A percentile compares a stretch with the other conserved stretches of the same genome.
Evolutionary conservation across 352 stramenopile species (phyloP).

Genomic region (Phytopythium chamaehyphon): DNA sequence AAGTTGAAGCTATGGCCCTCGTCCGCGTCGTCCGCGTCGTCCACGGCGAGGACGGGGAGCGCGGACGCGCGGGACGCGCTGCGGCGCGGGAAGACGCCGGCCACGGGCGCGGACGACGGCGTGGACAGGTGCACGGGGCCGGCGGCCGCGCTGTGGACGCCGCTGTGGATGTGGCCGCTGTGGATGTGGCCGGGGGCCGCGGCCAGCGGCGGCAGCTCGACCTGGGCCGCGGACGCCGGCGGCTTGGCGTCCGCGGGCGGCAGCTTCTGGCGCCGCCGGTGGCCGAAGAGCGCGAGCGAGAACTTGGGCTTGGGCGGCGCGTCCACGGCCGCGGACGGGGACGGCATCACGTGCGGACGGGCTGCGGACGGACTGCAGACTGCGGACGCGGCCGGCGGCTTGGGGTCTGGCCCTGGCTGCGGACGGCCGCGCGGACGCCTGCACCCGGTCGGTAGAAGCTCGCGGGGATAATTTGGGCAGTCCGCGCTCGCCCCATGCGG

Average conservation of each 20-base stretch:
- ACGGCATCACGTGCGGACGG: background rate
- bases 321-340: background rate
- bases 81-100: slow-evolving; percentile 7
- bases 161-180: too few species aligned
- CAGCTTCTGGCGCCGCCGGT: background rate
- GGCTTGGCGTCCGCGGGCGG: background rate
- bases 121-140: too few species aligned
- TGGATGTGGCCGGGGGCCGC: slow-evolving; percentile 5
- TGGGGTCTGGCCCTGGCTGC: background rate
- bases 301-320: slow-evolving; percentile 18
- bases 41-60: background rate
- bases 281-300: slow-evolving; percentile 12
- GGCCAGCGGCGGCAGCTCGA: background rate
- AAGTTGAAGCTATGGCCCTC: too few species aligned
- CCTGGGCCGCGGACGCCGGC: too few species aligned
- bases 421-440: background rate
- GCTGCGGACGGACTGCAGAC: too few species aligned
- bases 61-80: slow-evolving; percentile 3
- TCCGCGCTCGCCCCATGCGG: too few species aligned
- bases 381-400: background rate
- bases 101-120: background rate
- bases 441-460: background rate
- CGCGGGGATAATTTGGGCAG: too few species aligned
- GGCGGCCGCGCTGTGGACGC: too few species aligned
- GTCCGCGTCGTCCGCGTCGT: background rate